phyloP scores from a whole-genome alignment of 176 grass and related monocot genomes.

The Aechmea fasciata region DNA sequence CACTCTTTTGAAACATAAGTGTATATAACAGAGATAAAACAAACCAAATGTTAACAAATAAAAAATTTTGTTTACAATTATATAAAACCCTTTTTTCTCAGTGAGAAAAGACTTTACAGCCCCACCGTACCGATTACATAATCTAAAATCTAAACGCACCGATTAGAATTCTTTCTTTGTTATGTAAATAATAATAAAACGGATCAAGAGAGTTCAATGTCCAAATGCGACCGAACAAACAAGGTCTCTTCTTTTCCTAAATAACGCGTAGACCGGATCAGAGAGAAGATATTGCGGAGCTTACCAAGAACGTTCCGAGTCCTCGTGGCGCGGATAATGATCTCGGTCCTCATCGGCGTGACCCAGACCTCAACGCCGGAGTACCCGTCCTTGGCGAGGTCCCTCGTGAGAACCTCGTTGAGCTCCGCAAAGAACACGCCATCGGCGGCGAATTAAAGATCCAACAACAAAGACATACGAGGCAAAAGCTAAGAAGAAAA shows the following conservation, averaged over 20 bases:
- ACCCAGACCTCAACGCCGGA: conserved; percentile 70
- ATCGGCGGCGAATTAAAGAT: conserved; percentile 56
- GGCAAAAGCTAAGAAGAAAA: not conserved
- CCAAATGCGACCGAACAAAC: not conserved
- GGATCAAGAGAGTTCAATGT: not conserved
- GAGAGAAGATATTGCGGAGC: not conserved
- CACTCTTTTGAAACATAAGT: not conserved
- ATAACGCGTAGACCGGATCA: not conserved
- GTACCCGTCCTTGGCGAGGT: conserved; percentile 72
- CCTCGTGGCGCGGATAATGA: conserved; percentile 67
- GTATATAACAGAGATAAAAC: no score
- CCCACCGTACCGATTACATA: no score
- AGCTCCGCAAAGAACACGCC: conserved; percentile 77
- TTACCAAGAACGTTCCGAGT: conserved; percentile 80
- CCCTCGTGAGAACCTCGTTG: conserved; percentile 72
- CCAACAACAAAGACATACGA: conserved; percentile 19
- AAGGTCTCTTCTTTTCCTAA: not conserved
- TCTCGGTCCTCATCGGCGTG: conserved; percentile 78
- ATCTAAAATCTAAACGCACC: no score
- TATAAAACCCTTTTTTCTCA: no score
- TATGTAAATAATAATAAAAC: no score
- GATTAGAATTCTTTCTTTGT: no score
- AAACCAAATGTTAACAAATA: no score
- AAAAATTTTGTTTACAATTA: no score
- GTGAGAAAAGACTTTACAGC: no score